Base-by-base conservation (phyloP, 257 asterid genomes). In the Fraxinus anomala region DNA sequence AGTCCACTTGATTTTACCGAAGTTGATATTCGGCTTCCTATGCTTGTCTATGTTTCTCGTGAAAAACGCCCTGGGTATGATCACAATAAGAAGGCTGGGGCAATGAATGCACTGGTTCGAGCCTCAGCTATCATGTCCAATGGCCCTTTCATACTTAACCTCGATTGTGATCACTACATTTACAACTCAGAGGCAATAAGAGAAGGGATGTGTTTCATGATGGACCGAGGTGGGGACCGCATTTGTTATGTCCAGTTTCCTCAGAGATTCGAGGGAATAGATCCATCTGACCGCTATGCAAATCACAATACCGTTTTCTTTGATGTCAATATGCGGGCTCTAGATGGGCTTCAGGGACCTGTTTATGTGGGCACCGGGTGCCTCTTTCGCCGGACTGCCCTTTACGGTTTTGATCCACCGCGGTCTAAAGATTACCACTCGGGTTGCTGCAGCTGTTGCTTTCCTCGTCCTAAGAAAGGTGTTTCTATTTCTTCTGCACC, bases 401-500 rank as follows among this genome's bases (percentile, higher is more conserved):
- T 63, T 26, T 63, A 63, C 26, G 69, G 69, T 24, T 63, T 63
- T 63, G 69, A 63, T 63, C 69, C 69, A 24, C 36, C 69, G 28
- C 33, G 69, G 36, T 23, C 69, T 11, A 63, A 63, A 63, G 69
- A 63, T 63, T 63, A 63, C 11, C 69, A 63, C 69, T 63, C n/a
- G 36, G 34, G 69, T 24, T 63, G 69, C 36, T 63, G 69, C 36
- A 12, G 36, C 69, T 63, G 69, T 63, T 63, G 69, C 69, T 63
- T 26, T 26, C 16, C 69, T 63, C 69, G 36, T 63, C 36, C 17
- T 1, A 63, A 63, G 69, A 63, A 63, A 63, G 4, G 34, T 12
- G 36, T 12, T 63, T 63, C 78, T 19, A 30, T 61, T 37, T 47
- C 79, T 23, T 75, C 79, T 59, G 42, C 79, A 33, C 72, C 72